These are phyloP conservation scores for Cyclotella baltica DNA, from an alignment of 108 stramenopile genomes.

Conservation along the genomic window DNA sequence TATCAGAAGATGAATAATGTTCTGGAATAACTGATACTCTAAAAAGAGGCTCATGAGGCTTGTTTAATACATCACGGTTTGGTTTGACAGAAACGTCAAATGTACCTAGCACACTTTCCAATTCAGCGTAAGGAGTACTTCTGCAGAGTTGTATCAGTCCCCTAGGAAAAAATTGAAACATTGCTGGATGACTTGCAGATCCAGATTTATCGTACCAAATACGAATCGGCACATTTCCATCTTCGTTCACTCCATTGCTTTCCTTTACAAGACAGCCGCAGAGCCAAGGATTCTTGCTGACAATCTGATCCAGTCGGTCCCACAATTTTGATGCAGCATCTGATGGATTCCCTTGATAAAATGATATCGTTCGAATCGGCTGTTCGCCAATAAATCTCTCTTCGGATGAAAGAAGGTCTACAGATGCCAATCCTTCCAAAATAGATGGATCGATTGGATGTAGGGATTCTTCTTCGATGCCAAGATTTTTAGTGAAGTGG, in stretches of 20 bases:
- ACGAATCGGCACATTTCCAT: constrained; percentile 6
- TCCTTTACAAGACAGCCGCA: constrained; percentile 19
- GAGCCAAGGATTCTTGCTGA: constrained; percentile 57
- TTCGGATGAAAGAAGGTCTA: constrained; percentile 51
- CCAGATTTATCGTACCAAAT: constrained; percentile 24
- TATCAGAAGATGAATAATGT: neutral
- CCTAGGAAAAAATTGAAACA: constrained; percentile 16
- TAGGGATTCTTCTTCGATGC: neutral
- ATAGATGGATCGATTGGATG: constrained; percentile 6
- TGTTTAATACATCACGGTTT: constrained; percentile 17
- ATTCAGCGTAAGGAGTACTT: neutral
- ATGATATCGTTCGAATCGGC: constrained; percentile 47
- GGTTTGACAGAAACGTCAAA: constrained; percentile 16
- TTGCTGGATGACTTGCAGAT: neutral
- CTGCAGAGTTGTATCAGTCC: constrained; percentile 9
- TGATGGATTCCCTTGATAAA: constrained; percentile 23
- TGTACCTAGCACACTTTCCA: constrained; percentile 1
- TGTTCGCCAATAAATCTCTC: constrained; percentile 34
- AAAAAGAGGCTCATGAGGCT: constrained; percentile 11
- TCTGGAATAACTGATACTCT: constrained; percentile 31
- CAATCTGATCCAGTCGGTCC: constrained; percentile 25
- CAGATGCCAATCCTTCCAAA: constrained; percentile 34
- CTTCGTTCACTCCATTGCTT: neutral
- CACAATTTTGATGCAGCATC: constrained; percentile 13
- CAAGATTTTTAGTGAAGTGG: neutral